A percentile compares a stretch with the other conserved stretches of the same genome.
These are phyloP conservation scores for Arachis monticola DNA, from an alignment of 331 rosid species.

Conservation along the genomic window DNA sequence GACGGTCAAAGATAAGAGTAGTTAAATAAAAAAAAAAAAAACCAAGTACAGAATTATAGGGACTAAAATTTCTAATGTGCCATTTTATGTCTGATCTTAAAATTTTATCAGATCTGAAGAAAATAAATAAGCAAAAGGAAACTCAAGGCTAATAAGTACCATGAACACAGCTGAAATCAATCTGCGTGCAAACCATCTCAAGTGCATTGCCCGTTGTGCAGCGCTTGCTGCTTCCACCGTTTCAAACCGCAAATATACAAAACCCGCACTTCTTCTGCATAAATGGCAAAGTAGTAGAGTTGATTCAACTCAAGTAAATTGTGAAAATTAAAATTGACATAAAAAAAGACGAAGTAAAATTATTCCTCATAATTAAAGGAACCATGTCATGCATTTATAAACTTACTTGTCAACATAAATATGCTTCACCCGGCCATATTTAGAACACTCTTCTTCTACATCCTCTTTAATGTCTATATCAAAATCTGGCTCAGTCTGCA, in stretches of 20 bases:
- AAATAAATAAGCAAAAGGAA: background rate
- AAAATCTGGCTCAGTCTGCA: slow-evolving; percentile 87
- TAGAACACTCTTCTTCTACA: slow-evolving; percentile 95
- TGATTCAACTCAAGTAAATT: background rate
- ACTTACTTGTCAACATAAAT: slow-evolving; percentile 93
- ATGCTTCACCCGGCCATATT: slow-evolving; percentile 90
- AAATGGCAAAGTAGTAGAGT: slow-evolving; percentile 10
- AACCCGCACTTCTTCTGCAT: slow-evolving; percentile 87
- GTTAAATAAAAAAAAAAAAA: too few relatives aligned
- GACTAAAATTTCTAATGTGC: too few relatives aligned
- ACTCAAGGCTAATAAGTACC: slow-evolving; percentile 50
- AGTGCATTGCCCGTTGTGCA: slow-evolving; percentile 93
- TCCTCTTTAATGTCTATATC: slow-evolving; percentile 91
- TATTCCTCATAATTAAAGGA: slow-evolving; percentile 3
- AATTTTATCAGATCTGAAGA: slow-evolving; percentile 1
- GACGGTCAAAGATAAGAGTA: background rate
- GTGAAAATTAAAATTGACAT: background rate
- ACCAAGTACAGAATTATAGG: too few relatives aligned
- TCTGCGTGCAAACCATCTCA: slow-evolving; percentile 97
- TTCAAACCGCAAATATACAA: slow-evolving; percentile 82
- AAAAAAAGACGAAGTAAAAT: background rate
- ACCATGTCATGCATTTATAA: background rate
- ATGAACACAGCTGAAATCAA: slow-evolving; percentile 81
- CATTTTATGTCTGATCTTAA: background rate
- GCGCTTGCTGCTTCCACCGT: slow-evolving; percentile 79